Percentiles rank a stretch among this genome's conserved stretches.
Conservation (phyloP, 768 basidiomycete species). For the Boletus barrowsii region DNA sequence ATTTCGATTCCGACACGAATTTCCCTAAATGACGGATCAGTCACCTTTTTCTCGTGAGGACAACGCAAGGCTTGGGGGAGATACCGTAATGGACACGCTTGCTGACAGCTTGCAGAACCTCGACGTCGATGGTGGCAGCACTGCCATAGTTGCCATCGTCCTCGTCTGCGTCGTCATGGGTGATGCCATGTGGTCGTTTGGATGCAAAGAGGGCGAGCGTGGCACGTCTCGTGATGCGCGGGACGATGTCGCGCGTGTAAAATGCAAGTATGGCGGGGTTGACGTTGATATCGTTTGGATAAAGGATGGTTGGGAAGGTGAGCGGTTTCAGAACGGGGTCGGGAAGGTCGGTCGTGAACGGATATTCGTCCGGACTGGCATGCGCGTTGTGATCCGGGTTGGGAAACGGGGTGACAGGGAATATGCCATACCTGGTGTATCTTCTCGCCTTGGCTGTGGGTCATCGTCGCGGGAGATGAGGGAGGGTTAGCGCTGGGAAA, state of each 20-base stretch:
- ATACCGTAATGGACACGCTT: slow-evolving; percentile 97
- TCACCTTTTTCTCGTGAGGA: not conserved
- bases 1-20: slow-evolving; percentile 99
- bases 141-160: slow-evolving; percentile 99
- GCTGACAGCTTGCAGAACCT: slow-evolving; percentile 96
- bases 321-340: slow-evolving; percentile 74
- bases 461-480: not conserved
- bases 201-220: slow-evolving; percentile 61
- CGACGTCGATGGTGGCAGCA: slow-evolving; percentile 90
- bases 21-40: slow-evolving; percentile 60
- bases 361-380: slow-evolving; percentile 92
- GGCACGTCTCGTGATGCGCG: slow-evolving; percentile 77
- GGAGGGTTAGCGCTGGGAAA: not conserved
- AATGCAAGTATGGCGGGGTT: slow-evolving; percentile 86
- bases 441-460: slow-evolving; percentile 84
- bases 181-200: slow-evolving; percentile 66
- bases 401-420: not conserved
- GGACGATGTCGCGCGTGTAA: slow-evolving; percentile 86
- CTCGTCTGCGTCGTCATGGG: slow-evolving; percentile 66
- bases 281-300: slow-evolving; percentile 78
- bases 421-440: slow-evolving; percentile 73
- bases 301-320: slow-evolving; percentile 71
- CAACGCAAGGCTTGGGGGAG: slow-evolving; percentile 23
- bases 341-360: slow-evolving; percentile 84
- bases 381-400: not conserved